These are phyloP conservation scores for Coniella vitis DNA, from an alignment of 2,329 filamentous ascomycete species.

Conservation along the genomic window DNA sequence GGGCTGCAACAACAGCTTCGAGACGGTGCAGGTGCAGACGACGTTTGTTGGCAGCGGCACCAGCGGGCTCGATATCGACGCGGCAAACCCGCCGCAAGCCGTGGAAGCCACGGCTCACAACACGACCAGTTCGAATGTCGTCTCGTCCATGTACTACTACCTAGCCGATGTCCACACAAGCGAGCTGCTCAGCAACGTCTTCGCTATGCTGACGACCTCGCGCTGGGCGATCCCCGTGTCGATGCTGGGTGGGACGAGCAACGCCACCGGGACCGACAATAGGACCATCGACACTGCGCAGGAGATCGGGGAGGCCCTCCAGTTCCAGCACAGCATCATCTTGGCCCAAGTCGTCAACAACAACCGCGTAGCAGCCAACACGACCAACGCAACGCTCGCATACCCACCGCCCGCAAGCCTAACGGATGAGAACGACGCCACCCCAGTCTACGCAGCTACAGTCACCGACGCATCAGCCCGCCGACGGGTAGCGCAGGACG, in stretches of 20 bases:
- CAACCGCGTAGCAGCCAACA: not conserved
- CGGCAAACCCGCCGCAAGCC: not conserved
- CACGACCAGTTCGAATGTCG: not conserved
- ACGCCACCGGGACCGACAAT: conserved; percentile 15
- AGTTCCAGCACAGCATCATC: conserved; percentile 35
- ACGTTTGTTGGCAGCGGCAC: not conserved
- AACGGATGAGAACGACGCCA: conserved; percentile 24
- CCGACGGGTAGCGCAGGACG: conserved; percentile 9
- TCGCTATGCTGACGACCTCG: not conserved
- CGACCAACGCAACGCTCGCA: not conserved
- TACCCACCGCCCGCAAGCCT: not conserved
- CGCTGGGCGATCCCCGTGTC: not conserved
- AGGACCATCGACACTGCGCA: conserved; percentile 11
- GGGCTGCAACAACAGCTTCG: not conserved
- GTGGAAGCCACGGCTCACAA: not conserved
- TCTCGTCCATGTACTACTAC: not conserved
- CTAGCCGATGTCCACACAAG: not conserved
- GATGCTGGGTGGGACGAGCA: not conserved
- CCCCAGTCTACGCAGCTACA: not conserved
- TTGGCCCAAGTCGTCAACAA: conserved; percentile 45
- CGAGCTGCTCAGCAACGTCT: not conserved
- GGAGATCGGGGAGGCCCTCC: conserved; percentile 20
- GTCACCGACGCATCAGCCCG: not conserved
- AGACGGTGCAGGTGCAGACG: not conserved
- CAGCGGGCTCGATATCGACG: not conserved